Evolutionary conservation across 1,284 basidiomycete genomes (phyloP).

Genomic region (Irpex lacteus): DNA sequence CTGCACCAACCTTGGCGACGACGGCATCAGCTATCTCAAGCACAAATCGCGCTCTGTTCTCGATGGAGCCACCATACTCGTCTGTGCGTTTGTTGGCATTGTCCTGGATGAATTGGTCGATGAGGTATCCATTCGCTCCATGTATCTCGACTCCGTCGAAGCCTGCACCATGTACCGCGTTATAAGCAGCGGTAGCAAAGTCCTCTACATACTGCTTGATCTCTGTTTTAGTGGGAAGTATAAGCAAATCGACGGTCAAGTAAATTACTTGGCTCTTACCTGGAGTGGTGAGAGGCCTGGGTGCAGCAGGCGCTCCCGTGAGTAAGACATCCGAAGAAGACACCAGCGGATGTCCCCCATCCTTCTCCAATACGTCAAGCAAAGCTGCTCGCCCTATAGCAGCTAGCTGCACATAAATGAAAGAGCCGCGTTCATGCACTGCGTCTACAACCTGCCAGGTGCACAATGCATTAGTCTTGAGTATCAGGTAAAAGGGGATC

Average conservation of each 20-base stretch:
- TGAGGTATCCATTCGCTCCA: conserved; percentile 31
- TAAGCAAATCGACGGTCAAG: background rate
- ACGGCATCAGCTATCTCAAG: background rate
- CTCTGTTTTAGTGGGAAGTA: background rate
- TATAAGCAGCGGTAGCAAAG: conserved; percentile 22
- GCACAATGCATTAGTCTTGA: background rate
- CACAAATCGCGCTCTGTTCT: conserved; percentile 38
- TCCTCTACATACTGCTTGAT: conserved; percentile 19
- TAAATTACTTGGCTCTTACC: background rate
- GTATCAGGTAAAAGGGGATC: too few relatives aligned
- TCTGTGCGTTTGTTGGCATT: conserved; percentile 49
- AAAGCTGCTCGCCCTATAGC: conserved; percentile 39
- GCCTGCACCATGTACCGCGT: conserved; percentile 20
- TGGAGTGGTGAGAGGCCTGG: background rate
- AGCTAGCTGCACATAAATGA: conserved; percentile 47
- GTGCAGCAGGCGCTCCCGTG: conserved; percentile 26
- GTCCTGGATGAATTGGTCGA: conserved; percentile 37
- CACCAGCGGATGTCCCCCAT: conserved; percentile 29
- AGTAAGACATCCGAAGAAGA: conserved; percentile 42
- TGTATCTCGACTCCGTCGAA: background rate
- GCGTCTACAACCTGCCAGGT: conserved; percentile 25
- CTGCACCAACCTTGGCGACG: background rate
- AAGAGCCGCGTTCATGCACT: conserved; percentile 33
- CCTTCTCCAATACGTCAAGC: conserved; percentile 25
- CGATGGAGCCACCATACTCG: conserved; percentile 53